Conservation (phyloP, 2,329 filamentous ascomycete species). For the Septoria linicola region DNA sequence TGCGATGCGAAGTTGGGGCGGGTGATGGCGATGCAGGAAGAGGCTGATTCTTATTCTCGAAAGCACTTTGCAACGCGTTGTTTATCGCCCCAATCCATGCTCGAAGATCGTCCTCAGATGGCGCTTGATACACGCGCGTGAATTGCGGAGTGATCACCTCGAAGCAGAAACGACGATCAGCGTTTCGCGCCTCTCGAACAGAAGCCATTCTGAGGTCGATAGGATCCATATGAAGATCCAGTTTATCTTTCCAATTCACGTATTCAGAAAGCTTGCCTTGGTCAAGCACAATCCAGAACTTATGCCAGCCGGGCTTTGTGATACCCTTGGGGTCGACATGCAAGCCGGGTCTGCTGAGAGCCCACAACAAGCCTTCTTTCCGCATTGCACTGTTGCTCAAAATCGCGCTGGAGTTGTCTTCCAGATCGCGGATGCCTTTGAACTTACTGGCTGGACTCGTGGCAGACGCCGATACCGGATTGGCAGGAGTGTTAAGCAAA, state of each 20-base stretch:
- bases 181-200: conserved; percentile 90
- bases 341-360: conserved; percentile 84
- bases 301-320: conserved; percentile 98
- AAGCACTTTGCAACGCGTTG: conserved; percentile 92
- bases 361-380: conserved; percentile 94
- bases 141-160: conserved; percentile 97
- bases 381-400: conserved; percentile 64
- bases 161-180: conserved; percentile 93
- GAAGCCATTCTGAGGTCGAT: conserved; percentile 97
- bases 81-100: conserved; percentile 96
- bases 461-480: conserved; percentile 17
- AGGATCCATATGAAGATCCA: conserved; percentile 96
- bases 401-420: conserved; percentile 63
- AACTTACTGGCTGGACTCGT: conserved; percentile 59
- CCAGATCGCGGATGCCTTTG: conserved; percentile 87
- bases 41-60: conserved; percentile 68
- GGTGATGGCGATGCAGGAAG: conserved; percentile 44
- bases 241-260: conserved; percentile 97
- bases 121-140: conserved; percentile 95
- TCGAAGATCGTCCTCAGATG: conserved; percentile 96
- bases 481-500: conserved; percentile 27
- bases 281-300: conserved; percentile 99
- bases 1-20: conserved; percentile 59
- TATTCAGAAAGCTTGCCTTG: conserved; percentile 97
- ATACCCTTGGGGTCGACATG: conserved; percentile 93